These are phyloP conservation scores for Perkinsus marinus DNA, from an alignment of 169 alveolate genomes.

Conservation along the genomic window DNA sequence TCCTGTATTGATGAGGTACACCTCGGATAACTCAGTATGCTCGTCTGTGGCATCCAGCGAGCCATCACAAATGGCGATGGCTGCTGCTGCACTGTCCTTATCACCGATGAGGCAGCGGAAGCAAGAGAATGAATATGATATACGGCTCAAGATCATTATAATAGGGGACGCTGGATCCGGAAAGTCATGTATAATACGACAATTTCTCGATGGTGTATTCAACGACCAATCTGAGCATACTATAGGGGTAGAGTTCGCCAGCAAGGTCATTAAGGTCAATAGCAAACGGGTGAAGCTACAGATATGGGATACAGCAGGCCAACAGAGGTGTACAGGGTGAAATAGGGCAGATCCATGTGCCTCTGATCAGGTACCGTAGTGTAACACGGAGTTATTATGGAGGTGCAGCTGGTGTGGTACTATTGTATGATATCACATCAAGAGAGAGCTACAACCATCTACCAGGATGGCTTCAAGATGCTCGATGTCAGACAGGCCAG, in stretches of 20 bases:
- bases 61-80: background rate
- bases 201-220: conserved; percentile 40
- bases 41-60: background rate
- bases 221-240: conserved; percentile 56
- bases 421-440: conserved; percentile 62
- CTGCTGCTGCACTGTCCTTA: background rate
- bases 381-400: conserved; percentile 62
- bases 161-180: conserved; percentile 44
- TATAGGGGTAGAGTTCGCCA: conserved; percentile 59
- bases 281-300: conserved; percentile 55
- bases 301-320: conserved; percentile 79
- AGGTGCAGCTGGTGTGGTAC: conserved; percentile 69
- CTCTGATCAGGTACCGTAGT: conserved; percentile 33
- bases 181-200: conserved; percentile 35
- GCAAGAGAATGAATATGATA: conserved; percentile 9
- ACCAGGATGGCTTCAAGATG: conserved; percentile 46
- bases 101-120: background rate
- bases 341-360: too few relatives aligned
- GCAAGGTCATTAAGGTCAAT: conserved; percentile 31
- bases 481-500: background rate
- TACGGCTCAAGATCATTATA: conserved; percentile 34
- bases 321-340: conserved; percentile 25
- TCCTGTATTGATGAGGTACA: background rate
- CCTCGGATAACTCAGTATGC: background rate
- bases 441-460: conserved; percentile 53